These are phyloP conservation scores for Drosera capensis DNA, from an alignment of 148 eudicot species.

Conservation along the genomic window DNA sequence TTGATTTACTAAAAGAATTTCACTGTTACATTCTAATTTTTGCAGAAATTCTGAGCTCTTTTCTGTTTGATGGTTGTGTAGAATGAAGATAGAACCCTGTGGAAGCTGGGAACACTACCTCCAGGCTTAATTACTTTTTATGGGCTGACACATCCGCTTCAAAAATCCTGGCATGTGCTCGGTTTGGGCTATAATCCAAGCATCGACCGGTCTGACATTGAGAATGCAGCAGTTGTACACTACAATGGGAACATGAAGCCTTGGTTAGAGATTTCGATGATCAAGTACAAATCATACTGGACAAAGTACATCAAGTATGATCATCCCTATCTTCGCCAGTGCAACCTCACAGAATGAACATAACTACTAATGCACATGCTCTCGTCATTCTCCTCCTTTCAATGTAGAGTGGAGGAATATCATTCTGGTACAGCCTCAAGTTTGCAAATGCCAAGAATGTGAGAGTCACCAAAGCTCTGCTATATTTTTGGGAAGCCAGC, in stretches of 20 bases:
- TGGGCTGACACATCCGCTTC: conserved; percentile 39
- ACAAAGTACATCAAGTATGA: conserved; percentile 26
- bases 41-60: conserved; percentile 1
- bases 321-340: conserved; percentile 26
- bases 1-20: too few species aligned
- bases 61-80: conserved; percentile 6
- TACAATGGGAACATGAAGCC: conserved; percentile 50
- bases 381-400: not conserved
- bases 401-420: not conserved
- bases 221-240: conserved; percentile 45
- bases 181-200: conserved; percentile 46
- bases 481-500: not conserved
- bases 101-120: conserved; percentile 51
- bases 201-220: conserved; percentile 23
- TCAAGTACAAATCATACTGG: conserved; percentile 41
- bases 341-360: conserved; percentile 29
- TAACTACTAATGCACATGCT: not conserved
- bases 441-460: not conserved
- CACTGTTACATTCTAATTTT: too few species aligned
- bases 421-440: not conserved
- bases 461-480: not conserved
- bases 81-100: conserved; percentile 45
- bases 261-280: conserved; percentile 45
- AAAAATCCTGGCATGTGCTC: conserved; percentile 51
- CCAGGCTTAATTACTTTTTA: conserved; percentile 46